Conservation (phyloP, 805 yeast genomes). For the Sugiyamaella valdiviana region DNA sequence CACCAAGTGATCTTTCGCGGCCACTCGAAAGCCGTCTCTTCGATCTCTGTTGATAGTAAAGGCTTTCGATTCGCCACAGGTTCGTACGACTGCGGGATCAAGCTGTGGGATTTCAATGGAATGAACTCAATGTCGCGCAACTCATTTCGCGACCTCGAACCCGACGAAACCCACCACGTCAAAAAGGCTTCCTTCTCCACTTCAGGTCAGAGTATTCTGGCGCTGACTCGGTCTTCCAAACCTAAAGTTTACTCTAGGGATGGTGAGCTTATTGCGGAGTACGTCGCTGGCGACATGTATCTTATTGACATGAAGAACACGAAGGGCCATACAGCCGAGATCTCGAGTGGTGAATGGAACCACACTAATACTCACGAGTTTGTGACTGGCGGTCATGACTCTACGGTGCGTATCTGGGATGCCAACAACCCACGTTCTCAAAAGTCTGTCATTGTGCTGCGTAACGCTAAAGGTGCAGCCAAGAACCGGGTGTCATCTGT, state of each 20-base stretch:
- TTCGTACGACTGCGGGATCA: constrained; percentile 26
- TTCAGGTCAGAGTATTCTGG: constrained; percentile 22
- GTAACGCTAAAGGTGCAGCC: constrained; percentile 19
- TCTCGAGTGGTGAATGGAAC: constrained; percentile 30
- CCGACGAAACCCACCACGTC: constrained; percentile 24
- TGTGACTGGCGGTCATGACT: constrained; percentile 29
- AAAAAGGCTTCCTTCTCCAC: constrained; percentile 20
- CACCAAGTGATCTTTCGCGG: constrained; percentile 28
- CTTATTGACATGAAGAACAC: constrained; percentile 33
- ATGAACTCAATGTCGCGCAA: constrained; percentile 24
- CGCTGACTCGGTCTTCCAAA: constrained; percentile 20
- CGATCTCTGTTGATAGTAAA: constrained; percentile 23
- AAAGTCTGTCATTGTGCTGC: constrained; percentile 26
- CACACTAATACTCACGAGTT: constrained; percentile 20
- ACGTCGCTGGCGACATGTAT: constrained; percentile 32
- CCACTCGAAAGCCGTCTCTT: constrained; percentile 22
- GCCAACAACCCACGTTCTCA: constrained; percentile 20
- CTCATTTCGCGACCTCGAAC: constrained; percentile 27
- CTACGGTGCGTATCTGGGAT: constrained; percentile 36
- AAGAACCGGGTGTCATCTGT: constrained; percentile 16
- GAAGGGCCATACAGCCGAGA: constrained; percentile 32
- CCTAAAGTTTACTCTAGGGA: constrained; percentile 26
- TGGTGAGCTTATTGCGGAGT: constrained; percentile 26
- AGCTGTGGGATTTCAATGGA: constrained; percentile 32
- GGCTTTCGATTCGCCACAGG: constrained; percentile 29